Conservation (phyloP, 2,329 filamentous ascomycete species). For the Sporothrix globosa region DNA sequence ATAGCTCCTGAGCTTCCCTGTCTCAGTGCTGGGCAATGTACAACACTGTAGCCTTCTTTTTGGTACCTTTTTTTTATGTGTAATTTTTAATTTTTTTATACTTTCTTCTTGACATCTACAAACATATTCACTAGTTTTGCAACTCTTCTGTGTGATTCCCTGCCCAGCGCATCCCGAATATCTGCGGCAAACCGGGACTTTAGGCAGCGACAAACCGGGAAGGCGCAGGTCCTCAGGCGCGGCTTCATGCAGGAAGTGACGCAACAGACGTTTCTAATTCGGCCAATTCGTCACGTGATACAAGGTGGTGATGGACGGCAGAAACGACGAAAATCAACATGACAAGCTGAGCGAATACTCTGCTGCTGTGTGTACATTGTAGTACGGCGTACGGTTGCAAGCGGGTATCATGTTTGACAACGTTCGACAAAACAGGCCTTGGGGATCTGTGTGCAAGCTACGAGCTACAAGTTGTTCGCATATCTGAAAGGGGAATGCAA, state of each 20-base stretch:
- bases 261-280: slow-evolving; percentile 16
- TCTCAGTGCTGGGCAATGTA: slow-evolving; percentile 2
- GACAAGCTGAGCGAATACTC: background rate
- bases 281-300: background rate
- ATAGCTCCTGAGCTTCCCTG: slow-evolving; percentile 20
- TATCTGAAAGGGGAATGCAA: no score
- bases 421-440: no score
- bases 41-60: background rate
- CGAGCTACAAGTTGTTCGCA: no score
- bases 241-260: slow-evolving; percentile 21
- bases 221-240: background rate
- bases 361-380: no score
- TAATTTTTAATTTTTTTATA: background rate
- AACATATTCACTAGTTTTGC: background rate
- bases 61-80: background rate
- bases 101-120: background rate
- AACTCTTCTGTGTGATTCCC: background rate
- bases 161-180: slow-evolving; percentile 22
- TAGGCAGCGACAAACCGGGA: slow-evolving; percentile 29
- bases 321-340: slow-evolving; percentile 6
- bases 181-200: slow-evolving; percentile 18
- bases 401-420: no score
- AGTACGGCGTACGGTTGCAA: no score
- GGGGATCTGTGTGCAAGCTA: no score
- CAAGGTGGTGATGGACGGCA: background rate